Percentiles rank a stretch among this genome's conserved stretches.
These are phyloP conservation scores for Myxozyma mucilagina DNA, from an alignment of 805 yeast genomes.

Conservation along the genomic window DNA sequence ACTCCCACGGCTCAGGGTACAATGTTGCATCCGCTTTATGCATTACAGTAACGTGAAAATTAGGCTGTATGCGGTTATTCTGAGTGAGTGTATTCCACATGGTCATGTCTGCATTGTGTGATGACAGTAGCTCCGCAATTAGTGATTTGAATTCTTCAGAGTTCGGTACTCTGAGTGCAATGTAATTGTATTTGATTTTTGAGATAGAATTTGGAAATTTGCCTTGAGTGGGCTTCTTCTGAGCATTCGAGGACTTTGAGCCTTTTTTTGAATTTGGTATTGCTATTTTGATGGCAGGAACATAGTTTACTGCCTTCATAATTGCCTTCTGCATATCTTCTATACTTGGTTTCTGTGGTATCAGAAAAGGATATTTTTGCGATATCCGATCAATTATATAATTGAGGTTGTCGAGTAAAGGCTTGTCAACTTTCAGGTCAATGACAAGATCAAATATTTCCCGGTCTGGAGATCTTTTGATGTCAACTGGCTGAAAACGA, in stretches of 20 bases:
- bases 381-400: constrained; percentile 46
- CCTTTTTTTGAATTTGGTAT: neutral
- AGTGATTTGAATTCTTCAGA: neutral
- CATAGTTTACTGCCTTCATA: constrained; percentile 52
- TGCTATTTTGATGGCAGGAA: constrained; percentile 47
- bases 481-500: constrained; percentile 63
- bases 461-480: constrained; percentile 54
- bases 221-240: neutral
- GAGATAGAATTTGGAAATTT: neutral
- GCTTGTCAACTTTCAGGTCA: constrained; percentile 52
- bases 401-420: constrained; percentile 54
- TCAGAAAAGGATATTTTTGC: constrained; percentile 48
- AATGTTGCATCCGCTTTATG: constrained; percentile 43
- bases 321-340: constrained; percentile 51
- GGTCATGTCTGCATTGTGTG: constrained; percentile 13
- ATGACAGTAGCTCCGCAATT: constrained; percentile 22
- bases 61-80: constrained; percentile 48
- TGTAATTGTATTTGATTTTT: constrained; percentile 6
- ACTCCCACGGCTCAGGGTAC: constrained; percentile 23
- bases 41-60: constrained; percentile 68
- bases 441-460: constrained; percentile 64
- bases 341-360: constrained; percentile 46
- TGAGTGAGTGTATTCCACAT: constrained; percentile 29
- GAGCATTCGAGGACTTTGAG: neutral
- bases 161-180: constrained; percentile 18